Evolutionary conservation across 441 rosid genomes (phyloP).

Genomic region (Flueggea neowawraea): DNA sequence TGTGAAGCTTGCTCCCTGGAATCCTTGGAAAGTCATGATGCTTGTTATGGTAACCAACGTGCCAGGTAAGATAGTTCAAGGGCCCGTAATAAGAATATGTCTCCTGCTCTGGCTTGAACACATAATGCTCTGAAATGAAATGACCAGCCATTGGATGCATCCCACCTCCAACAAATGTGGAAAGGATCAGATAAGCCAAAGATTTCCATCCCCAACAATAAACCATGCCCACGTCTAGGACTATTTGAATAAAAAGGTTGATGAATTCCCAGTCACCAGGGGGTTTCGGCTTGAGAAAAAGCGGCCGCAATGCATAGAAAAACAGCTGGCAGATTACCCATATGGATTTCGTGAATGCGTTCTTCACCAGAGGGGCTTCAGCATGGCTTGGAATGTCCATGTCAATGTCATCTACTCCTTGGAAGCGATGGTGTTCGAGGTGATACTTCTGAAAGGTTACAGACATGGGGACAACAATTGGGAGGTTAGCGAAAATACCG

Average conservation of each 20-base stretch:
- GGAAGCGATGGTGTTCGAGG: constrained; percentile 91
- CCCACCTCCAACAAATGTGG: constrained; percentile 95
- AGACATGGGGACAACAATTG: constrained; percentile 89
- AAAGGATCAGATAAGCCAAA: constrained; percentile 68
- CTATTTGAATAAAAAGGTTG: constrained; percentile 51
- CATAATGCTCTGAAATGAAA: constrained; percentile 86
- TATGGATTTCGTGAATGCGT: constrained; percentile 50
- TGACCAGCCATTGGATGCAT: constrained; percentile 95
- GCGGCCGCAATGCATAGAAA: constrained; percentile 78
- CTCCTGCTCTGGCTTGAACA: constrained; percentile 81
- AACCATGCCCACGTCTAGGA: constrained; percentile 50
- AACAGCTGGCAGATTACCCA: constrained; percentile 88
- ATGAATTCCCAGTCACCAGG: constrained; percentile 81
- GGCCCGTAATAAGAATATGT: constrained; percentile 92
- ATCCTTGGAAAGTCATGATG: constrained; percentile 96
- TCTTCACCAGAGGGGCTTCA: constrained; percentile 64
- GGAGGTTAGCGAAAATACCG: constrained; percentile 87
- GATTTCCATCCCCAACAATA: constrained; percentile 72
- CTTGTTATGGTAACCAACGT: constrained; percentile 85
- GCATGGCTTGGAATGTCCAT: constrained; percentile 76
- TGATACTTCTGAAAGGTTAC: constrained; percentile 91
- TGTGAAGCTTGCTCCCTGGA: constrained; percentile 72
- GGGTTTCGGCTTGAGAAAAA: constrained; percentile 88
- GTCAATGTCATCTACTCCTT: constrained; percentile 84
- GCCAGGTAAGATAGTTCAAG: constrained; percentile 71